Evolutionary conservation across 2,329 filamentous ascomycete species (phyloP), one percentile per base, ranked within the genome.

Genomic region (Phyllosticta ampelicida): DNA sequence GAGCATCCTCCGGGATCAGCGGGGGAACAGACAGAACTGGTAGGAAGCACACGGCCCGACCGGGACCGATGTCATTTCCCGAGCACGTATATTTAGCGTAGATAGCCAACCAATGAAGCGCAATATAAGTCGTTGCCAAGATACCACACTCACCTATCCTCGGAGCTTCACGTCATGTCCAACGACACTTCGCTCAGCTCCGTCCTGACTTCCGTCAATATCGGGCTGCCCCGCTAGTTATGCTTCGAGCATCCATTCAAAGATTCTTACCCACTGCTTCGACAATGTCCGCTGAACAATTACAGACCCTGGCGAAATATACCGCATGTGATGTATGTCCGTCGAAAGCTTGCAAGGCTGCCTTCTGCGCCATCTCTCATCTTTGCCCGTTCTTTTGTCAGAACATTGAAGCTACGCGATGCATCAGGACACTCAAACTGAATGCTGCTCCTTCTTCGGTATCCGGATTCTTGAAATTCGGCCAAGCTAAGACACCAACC

Each of bases 321-420:
- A 64, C 64, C 9, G 65, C 68, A 18, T 70, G 68, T 60, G 68
- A 70, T 62, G 68, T 70, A 62, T 19, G 55, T 58, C 23, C 19
- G 65, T 62, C 53, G 21, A 5, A 23, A 10, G 30, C 53, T 36
- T n/a, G 48, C 28, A 26, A 26, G 23, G 23, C 23, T 26, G 23
- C 23, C 23, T 8, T 26, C 8, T 16, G 20, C 56, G 19, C 56
- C n/a, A 1, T 51, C 20, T 51, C 30, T 18, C 30, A 13, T 26
- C 9, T 26, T 23, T 19, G 29, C 23, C 19, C 21, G 20, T 13
- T n/a, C 36, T 44, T 44, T 2, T 44, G 36, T 44, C 5, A n/a
- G 13, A n/a, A 16, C 36, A n/a, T 44, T 44, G 16, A 4, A n/a
- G n/a, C n/a, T 44, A 4, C 4, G 8, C 16, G 36, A 44, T 44